Percentiles rank a stretch among this genome's conserved stretches.
Conservation (phyloP, 1,284 basidiomycete genomes). For the Tremellales sp. region DNA sequence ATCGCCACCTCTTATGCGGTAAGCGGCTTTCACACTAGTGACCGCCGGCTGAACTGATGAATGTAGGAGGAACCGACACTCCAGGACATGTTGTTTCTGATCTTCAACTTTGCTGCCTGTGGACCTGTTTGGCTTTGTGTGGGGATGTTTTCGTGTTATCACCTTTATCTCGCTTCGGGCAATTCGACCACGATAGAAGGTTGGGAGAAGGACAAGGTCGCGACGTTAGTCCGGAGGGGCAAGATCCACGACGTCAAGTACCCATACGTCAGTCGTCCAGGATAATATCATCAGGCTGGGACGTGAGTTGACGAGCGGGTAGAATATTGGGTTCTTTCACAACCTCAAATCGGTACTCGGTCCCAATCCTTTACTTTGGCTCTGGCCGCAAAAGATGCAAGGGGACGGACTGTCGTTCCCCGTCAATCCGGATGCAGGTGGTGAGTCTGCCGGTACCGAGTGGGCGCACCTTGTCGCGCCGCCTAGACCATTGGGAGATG, state of each 20-base stretch:
- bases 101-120: constrained; percentile 82
- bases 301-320: constrained; percentile 11
- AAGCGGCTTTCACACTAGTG: constrained; percentile 7
- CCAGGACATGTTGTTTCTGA: constrained; percentile 71
- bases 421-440: constrained; percentile 69
- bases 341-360: constrained; percentile 80
- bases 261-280: constrained; percentile 69
- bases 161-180: constrained; percentile 70
- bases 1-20: constrained; percentile 41
- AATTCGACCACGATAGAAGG: constrained; percentile 96
- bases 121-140: constrained; percentile 80
- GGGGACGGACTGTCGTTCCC: constrained; percentile 76
- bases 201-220: constrained; percentile 95
- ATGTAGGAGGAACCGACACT: constrained; percentile 66
- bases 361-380: constrained; percentile 69
- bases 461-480: constrained; percentile 38
- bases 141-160: constrained; percentile 85
- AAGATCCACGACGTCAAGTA: constrained; percentile 85
- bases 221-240: constrained; percentile 76
- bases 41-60: not conserved
- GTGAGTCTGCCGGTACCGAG: constrained; percentile 55
- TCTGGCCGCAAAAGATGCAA: constrained; percentile 57
- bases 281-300: not conserved
- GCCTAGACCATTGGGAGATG: constrained; percentile 5
- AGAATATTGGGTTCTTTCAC: constrained; percentile 69